These are phyloP conservation scores for Torulaspora pretoriensis DNA, from an alignment of 1,139 yeast species.

Conservation along the genomic window DNA sequence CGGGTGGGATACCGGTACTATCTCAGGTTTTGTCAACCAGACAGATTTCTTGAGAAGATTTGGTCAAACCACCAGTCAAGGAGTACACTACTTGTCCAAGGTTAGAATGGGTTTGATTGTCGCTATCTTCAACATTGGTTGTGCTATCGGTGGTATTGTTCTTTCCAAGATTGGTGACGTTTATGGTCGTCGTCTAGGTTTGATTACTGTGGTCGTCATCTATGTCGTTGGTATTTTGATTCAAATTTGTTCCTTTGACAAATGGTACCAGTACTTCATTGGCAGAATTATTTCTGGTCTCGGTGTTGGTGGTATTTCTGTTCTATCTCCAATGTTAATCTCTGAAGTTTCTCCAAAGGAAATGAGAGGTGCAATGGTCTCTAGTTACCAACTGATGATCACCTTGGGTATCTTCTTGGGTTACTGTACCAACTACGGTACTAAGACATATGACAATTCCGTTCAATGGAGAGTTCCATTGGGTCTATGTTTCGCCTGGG, in stretches of 20 bases:
- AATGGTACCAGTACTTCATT: constrained; percentile 50
- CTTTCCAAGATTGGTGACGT: constrained; percentile 53
- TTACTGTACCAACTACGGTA: constrained; percentile 55
- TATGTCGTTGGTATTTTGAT: constrained; percentile 59
- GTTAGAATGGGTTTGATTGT: constrained; percentile 58
- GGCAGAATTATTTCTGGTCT: constrained; percentile 61
- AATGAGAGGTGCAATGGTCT: constrained; percentile 61
- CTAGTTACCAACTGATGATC: constrained; percentile 58
- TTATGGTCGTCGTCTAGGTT: constrained; percentile 56
- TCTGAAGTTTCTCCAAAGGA: constrained; percentile 62
- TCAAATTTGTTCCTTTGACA: constrained; percentile 51
- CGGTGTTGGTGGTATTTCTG: constrained; percentile 59
- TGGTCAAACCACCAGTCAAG: constrained; percentile 36
- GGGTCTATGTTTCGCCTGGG: constrained; percentile 47
- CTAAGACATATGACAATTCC: constrained; percentile 43
- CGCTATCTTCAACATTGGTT: constrained; percentile 62
- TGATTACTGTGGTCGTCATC: constrained; percentile 50
- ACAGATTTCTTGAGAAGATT: constrained; percentile 52
- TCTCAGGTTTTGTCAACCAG: constrained; percentile 72
- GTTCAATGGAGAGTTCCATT: constrained; percentile 61
- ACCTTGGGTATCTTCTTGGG: constrained; percentile 59
- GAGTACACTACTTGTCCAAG: constrained; percentile 43
- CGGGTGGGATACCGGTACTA: constrained; percentile 77
- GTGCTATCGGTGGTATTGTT: constrained; percentile 57
- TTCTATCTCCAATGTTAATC: constrained; percentile 57